Evolutionary conservation across 768 basidiomycete genomes (phyloP), one percentile per base, ranked within the genome.

Genomic region (Hygrocybe coccinea): DNA sequence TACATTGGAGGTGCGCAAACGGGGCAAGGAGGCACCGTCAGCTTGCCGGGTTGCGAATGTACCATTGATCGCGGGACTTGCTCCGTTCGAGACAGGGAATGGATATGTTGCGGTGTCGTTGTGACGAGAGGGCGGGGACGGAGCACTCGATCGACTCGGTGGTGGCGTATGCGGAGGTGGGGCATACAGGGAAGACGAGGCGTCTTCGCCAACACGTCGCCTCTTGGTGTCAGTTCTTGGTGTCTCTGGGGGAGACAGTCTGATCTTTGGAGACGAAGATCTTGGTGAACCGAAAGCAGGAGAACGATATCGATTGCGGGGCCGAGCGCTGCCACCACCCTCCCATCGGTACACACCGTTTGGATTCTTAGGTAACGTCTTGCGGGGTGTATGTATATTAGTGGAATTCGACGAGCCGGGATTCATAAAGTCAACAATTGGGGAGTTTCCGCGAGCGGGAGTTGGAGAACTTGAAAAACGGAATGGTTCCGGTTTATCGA

Each of bases 341-440:
- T 84, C 79, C 85, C 85, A 89, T 47, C 77, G 76, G 68, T 86
- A 86, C 34, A 71, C 64, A 19, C 89, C 89, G 64, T 91, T 91
- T 0, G 89, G 89, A 62, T 91, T 91, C 64, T 73, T 81, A 19
- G 76, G 65, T 6, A 91, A 71, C 9, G 77, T 83, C 64, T 78
- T 83, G 15, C 77, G 77, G 5, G 82, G 74, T 14, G n/a, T 39
- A 14, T 35, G 51, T 41, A 37, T 11, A 33, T 52, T 39, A 22
- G 36, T 19, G 15, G n/a, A 15, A n/a, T 24, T 68, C 61, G 59
- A 58, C 54, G 55, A 56, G 52, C 14, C 64, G 47, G 38, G 58
- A 56, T 61, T 60, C 22, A 55, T 60, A 39, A 59, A 55, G 46
- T 43, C 59, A 61, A 59, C 64, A 50, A 46, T 10, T 1, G 68